A percentile compares a stretch with the other conserved stretches of the same genome.
phyloP scores from a whole-genome alignment of 23 red algal species.

The Cyanidioschyzon merolae region DNA sequence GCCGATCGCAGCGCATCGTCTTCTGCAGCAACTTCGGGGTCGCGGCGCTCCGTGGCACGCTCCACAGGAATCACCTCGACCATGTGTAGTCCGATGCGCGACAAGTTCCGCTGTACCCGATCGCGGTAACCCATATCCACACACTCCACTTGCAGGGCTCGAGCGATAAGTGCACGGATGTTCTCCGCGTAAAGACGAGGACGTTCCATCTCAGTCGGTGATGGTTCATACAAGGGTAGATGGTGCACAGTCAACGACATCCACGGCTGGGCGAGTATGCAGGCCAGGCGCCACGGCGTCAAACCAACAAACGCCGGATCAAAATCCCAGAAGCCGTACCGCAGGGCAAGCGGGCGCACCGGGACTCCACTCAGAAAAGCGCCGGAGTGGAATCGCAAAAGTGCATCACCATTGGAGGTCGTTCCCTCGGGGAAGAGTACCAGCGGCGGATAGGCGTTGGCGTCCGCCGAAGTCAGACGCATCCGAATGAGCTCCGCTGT shows the following conservation, averaged over 20 bases:
- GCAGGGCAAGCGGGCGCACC: slow-evolving; percentile 14
- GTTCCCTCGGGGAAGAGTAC: slow-evolving; percentile 46
- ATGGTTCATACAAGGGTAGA: slow-evolving; percentile 24
- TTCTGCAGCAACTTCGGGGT: neutral
- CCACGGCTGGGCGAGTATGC: slow-evolving; percentile 21
- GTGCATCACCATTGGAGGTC: slow-evolving; percentile 33
- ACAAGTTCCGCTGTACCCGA: slow-evolving; percentile 23
- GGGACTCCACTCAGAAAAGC: slow-evolving; percentile 25
- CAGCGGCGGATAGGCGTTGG: slow-evolving; percentile 20
- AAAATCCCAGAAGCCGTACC: slow-evolving; percentile 15
- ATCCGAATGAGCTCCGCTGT: slow-evolving; percentile 5
- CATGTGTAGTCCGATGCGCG: slow-evolving; percentile 20
- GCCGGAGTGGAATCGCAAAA: slow-evolving; percentile 39
- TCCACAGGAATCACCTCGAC: neutral
- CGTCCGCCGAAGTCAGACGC: neutral
- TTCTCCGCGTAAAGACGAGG: slow-evolving; percentile 27
- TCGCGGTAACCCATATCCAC: slow-evolving; percentile 26
- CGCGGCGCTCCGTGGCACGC: neutral
- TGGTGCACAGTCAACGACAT: neutral
- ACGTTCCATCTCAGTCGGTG: slow-evolving; percentile 11
- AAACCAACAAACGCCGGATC: slow-evolving; percentile 32
- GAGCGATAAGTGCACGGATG: slow-evolving; percentile 24
- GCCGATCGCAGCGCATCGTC: neutral
- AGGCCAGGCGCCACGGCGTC: slow-evolving; percentile 8
- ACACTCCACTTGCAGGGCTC: neutral